Conservation (phyloP, 148 eudicot species). For the Simmondsia chinensis region DNA sequence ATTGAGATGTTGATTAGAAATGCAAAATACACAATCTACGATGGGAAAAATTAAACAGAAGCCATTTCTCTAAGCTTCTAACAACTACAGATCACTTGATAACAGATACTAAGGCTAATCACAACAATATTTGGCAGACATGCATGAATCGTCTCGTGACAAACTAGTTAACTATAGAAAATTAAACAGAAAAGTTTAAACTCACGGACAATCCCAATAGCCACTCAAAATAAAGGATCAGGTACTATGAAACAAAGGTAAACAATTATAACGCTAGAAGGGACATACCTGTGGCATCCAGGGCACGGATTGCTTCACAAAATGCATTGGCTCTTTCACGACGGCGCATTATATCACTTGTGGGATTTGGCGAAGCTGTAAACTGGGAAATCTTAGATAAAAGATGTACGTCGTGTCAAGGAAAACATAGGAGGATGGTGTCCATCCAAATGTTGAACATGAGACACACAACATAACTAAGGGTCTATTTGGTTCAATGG, state of each 20-base stretch:
- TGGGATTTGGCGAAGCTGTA: constrained; percentile 46
- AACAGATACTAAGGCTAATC: too few relatives aligned
- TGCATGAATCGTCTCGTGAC: too few relatives aligned
- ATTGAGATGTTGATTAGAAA: too few relatives aligned
- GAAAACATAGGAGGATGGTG: constrained; percentile 19
- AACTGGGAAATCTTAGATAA: constrained; percentile 84
- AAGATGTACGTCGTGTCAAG: constrained; percentile 74
- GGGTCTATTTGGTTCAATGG: neutral
- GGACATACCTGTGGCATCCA: constrained; percentile 92
- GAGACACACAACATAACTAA: neutral
- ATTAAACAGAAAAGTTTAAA: too few relatives aligned
- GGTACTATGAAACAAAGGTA: neutral
- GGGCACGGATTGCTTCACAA: constrained; percentile 94
- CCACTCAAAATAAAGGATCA: neutral
- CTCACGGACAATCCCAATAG: constrained; percentile 2
- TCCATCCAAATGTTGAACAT: neutral
- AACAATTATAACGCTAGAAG: too few relatives aligned
- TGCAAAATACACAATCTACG: too few relatives aligned
- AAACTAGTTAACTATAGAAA: too few relatives aligned
- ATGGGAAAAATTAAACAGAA: too few relatives aligned
- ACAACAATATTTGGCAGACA: too few relatives aligned
- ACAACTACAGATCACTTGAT: neutral
- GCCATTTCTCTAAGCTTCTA: constrained; percentile 1
- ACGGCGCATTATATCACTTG: constrained; percentile 65
- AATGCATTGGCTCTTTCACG: constrained; percentile 92